phyloP scores from a whole-genome alignment of 192 early-diverging fungal genomes.

The Endogone sp. region DNA sequence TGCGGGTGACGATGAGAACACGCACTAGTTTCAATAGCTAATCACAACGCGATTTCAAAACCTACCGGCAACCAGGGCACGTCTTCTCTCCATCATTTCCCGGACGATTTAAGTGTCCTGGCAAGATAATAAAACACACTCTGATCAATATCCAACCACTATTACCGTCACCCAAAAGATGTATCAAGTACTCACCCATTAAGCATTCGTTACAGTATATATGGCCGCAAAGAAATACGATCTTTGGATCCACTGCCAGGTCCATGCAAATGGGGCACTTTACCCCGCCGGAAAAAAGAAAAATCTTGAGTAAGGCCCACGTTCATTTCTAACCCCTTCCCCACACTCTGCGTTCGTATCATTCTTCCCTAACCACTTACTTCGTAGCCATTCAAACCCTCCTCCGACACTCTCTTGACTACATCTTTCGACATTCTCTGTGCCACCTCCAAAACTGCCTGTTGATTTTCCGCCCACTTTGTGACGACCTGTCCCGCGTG shows the following conservation, averaged over 20 bases:
- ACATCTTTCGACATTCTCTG: neutral
- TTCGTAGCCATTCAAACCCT: neutral
- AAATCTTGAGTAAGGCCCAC: neutral
- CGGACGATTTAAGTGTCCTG: neutral
- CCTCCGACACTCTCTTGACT: neutral
- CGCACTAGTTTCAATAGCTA: no score
- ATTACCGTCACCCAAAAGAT: no score
- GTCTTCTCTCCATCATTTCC: neutral
- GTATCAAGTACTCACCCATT: constrained; percentile 13
- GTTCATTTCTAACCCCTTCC: neutral
- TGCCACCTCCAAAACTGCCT: neutral
- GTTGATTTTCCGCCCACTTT: neutral
- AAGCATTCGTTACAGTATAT: constrained; percentile 42
- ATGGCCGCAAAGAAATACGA: constrained; percentile 34
- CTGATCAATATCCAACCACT: no score
- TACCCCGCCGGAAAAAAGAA: no score
- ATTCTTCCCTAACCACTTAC: neutral
- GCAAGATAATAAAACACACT: no score
- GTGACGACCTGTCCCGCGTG: neutral
- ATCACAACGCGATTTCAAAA: no score
- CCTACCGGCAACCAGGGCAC: neutral
- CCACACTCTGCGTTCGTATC: neutral
- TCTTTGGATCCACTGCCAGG: constrained; percentile 14
- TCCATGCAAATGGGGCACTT: constrained; percentile 42
- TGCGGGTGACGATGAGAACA: no score